phyloP scores from a whole-genome alignment of 2,329 filamentous ascomycete genomes.

The Lithohypha guttulata region DNA sequence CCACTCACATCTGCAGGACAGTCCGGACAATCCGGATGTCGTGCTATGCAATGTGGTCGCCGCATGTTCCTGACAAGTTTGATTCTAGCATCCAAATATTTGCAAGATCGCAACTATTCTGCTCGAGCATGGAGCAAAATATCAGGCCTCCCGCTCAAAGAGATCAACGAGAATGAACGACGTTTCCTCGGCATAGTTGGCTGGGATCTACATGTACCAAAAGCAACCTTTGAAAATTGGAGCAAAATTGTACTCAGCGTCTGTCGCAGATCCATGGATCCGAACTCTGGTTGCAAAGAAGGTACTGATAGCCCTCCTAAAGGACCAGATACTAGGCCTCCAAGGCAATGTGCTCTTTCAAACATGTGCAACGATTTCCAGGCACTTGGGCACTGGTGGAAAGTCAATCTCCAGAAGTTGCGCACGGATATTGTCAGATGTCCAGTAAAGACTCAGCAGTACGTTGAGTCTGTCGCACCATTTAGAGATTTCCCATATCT shows the following conservation, averaged over 20 bases:
- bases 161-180: slow-evolving; percentile 96
- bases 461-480: slow-evolving; percentile 1
- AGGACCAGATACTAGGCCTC: slow-evolving; percentile 7
- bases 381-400: slow-evolving; percentile 7
- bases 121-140: slow-evolving; percentile 98
- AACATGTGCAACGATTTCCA: slow-evolving; percentile 5
- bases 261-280: slow-evolving; percentile 16
- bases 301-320: slow-evolving; percentile 9
- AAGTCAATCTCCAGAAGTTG: not conserved
- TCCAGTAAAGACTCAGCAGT: not conserved
- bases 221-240: slow-evolving; percentile 83
- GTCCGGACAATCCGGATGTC: slow-evolving; percentile 59
- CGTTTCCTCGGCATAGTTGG: slow-evolving; percentile 80
- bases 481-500: not conserved
- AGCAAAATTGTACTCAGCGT: slow-evolving; percentile 72
- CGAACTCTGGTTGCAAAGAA: slow-evolving; percentile 6
- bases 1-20: slow-evolving; percentile 77
- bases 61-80: slow-evolving; percentile 95
- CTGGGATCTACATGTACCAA: slow-evolving; percentile 90
- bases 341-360: slow-evolving; percentile 1
- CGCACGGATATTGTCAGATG: slow-evolving; percentile 3
- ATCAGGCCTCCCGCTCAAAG: slow-evolving; percentile 79
- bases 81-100: slow-evolving; percentile 92
- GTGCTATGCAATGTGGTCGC: slow-evolving; percentile 85
- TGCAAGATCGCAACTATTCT: slow-evolving; percentile 96